Evolutionary conservation across 1,284 basidiomycete species (phyloP), one percentile per base, ranked within the genome.

Genomic region (Pyrrhoderma lamaoense): DNA sequence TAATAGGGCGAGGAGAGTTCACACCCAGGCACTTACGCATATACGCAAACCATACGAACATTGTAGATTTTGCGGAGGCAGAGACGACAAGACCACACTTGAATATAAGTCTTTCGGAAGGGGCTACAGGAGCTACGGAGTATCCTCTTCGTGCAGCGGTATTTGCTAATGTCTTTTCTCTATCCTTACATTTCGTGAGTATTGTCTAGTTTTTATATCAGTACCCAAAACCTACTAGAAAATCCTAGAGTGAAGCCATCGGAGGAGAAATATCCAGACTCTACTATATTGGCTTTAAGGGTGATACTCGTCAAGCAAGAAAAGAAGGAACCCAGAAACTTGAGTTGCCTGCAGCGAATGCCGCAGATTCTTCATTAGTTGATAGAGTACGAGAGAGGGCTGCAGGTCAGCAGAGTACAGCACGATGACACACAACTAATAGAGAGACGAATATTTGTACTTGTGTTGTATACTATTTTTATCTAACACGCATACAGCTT

Each of bases 251-350:
- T 52, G 77, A 89, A 47, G 71, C 88, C 0, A 70, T 72, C 2
- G 83, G 81, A 1, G 80, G 73, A 22, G 82, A 86, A 7, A 61
- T 67, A 4, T 77, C 83, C 2, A 70, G 81, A 36, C 65, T 91
- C 40, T 92, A 84, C 61, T 92, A 80, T 61, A 62, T 90, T 46
- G 89, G 89, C 11, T 92, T 92, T 71, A 83, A 80, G 62, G 89
- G 89, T 42, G 85, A 89, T 58, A 70, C 72, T 40, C 70, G 74
- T 44, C 70, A 72, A n/a, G 64, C 68, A 9, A 71, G 75, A 57
- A 81, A 77, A 56, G 82, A 87, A 47, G 75, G 68, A 19, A 73
- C 73, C 21, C 75, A 78, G 35, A 78, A 77, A 61, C 67, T 90
- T 19, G 79, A 84, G 58, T 75, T 89, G 18, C 82, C 80, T 2